Conservation (phyloP, 179 eudicot species). For the Beta macrorhiza region DNA sequence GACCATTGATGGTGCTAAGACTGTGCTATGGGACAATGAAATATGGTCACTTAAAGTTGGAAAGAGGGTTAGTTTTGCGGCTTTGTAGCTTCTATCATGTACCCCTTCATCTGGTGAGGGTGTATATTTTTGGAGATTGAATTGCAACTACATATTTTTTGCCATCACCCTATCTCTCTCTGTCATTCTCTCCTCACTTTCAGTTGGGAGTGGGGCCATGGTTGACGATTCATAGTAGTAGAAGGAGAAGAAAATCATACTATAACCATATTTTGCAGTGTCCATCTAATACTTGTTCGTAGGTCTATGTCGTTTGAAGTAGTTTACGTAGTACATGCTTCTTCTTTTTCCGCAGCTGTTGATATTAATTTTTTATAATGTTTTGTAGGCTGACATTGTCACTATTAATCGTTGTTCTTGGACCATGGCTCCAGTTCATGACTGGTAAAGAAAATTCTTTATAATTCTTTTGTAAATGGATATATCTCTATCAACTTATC, state of each 20-base stretch:
- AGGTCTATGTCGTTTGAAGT: constrained; percentile 3
- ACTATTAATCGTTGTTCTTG: constrained; percentile 73
- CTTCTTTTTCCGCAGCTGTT: background rate
- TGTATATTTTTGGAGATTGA: background rate
- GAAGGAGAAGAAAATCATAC: background rate
- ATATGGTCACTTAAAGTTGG: constrained; percentile 88
- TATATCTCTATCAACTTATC: background rate
- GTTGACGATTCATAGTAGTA: too few relatives aligned
- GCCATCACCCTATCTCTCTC: background rate
- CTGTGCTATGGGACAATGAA: constrained; percentile 24
- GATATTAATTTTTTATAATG: background rate
- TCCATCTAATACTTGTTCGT: background rate
- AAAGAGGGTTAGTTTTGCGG: constrained; percentile 54
- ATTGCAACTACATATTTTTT: background rate
- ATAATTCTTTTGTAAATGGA: background rate
- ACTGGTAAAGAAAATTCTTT: constrained; percentile 45
- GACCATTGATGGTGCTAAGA: too few relatives aligned
- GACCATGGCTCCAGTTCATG: constrained; percentile 87
- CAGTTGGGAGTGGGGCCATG: background rate
- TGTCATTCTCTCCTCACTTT: background rate
- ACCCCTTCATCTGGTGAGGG: background rate
- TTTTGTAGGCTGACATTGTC: constrained; percentile 73
- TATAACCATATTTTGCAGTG: background rate
- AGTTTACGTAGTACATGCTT: background rate
- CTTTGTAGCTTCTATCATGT: background rate